Conservation (phyloP, 352 stramenopile genomes). For the Aphanomyces astaci region DNA sequence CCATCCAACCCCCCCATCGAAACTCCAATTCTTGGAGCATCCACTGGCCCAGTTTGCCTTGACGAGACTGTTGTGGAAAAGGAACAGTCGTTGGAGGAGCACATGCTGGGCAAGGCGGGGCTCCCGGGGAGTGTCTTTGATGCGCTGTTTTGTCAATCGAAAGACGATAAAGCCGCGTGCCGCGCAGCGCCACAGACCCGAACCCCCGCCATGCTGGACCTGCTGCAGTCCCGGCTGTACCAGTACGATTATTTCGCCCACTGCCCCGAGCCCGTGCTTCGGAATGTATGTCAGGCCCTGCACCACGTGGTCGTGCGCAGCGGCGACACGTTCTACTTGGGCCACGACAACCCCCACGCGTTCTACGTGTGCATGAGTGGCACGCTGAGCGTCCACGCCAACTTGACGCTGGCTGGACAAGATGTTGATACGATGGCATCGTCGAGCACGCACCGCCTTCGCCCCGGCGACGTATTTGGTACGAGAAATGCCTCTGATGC, state of each 20-base stretch:
- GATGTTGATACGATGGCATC: conserved; percentile 5
- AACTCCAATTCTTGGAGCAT: too few relatives aligned
- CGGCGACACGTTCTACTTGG: conserved; percentile 17
- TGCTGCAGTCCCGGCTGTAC: not conserved
- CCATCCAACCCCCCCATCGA: too few relatives aligned
- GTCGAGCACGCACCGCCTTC: conserved; percentile 17
- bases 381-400: conserved; percentile 20
- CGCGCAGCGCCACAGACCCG: not conserved
- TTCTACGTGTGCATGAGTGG: conserved; percentile 15
- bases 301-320: not conserved
- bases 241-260: conserved; percentile 16
- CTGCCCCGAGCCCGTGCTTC: not conserved
- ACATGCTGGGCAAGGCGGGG: not conserved
- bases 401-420: conserved; percentile 9
- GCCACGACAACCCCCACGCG: not conserved
- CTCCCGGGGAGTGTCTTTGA: conserved; percentile 9
- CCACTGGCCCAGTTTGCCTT: too few relatives aligned
- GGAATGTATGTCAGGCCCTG: not conserved
- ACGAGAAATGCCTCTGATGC: not conserved
- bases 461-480: conserved; percentile 14
- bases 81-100: not conserved
- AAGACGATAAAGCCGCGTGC: conserved; percentile 12
- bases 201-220: conserved; percentile 1
- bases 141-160: conserved; percentile 17
- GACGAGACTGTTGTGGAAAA: too few relatives aligned